Base-by-base conservation (phyloP, 148 eudicot genomes). In the Nepenthes gracilis region DNA sequence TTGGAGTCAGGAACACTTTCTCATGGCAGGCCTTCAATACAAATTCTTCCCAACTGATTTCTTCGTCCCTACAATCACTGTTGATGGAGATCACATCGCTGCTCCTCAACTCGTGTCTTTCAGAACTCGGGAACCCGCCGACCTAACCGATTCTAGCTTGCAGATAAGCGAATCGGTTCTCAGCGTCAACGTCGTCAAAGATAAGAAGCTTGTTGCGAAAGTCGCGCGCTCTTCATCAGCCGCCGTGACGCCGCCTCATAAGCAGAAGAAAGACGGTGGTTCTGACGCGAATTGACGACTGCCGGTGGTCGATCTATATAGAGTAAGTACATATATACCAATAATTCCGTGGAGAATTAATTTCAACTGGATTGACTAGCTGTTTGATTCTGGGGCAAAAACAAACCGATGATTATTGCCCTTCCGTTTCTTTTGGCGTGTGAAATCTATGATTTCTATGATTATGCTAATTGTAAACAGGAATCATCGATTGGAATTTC, bases 21-120 rank as follows among this genome's bases (percentile, higher is more conserved):
- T 58, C 12, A 81, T 81, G 85, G 85, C 85, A 55, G 82, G 82
- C 5, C 78, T 81, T 12, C 85, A 75, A n/a, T 81, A 78, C 72
- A 66, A 81, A 33, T 81, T 81, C 63, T 81, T 81, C 60, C 85
- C 85, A 5, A 78, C 85, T 32, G 85, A 81, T 74, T 78, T 77
- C 70, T 72, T 75, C 45, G 80, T 75, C 59, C 85, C 85, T 45
- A 64, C 79, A 2, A 45, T 61, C 47, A n/a, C 76, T 2, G 47
- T 61, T 32, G 62, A 62, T 10, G 34, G 38, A 1, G 47, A 62
- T 51, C 40, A 15, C 36, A 37, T 49, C 64, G 6, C 33, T 35
- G 10, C 54, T 48, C 55, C 63, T 12, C 43, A 49, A 36, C 32
- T 35, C 6, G 14, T 61, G 50, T n/a, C 64, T 4, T 12, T 36